Base-by-base conservation (phyloP, 2,329 filamentous ascomycete genomes). In the Hypoxylon sp. region DNA sequence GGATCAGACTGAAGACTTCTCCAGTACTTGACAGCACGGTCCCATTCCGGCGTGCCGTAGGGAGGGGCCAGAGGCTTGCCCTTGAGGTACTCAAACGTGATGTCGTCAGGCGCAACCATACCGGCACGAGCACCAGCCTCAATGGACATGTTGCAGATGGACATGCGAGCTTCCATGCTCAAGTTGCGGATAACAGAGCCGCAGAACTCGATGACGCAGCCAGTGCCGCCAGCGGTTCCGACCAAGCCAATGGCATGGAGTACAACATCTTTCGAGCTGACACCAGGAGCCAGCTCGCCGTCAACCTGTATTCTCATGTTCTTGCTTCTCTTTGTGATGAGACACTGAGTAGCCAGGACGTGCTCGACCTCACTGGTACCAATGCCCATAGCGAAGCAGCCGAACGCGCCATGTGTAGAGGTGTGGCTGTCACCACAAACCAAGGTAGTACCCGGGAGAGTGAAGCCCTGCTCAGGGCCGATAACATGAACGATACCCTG, bases 401-500 rank as follows among this genome's bases (percentile, higher is more conserved):
- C 96, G 75, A 98, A 99, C 57, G 96, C 96, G 76, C 96, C 96
- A 82, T 99, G 96, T 70, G 96, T 99, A 25, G 95, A 98, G 50
- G 96, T 99, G 80, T 99, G 96, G 77, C 93, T 97, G 86, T 99
- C 96, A 80, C 96, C 96, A 78, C 96, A 98, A 72, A 98, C 96
- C 38, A 98, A 92, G 2, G 96, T 99, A 60, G 96, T 98, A 73
- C 93, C 96, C 45, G 96, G 96, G 38, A 98, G 91, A 62, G 96
- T 99, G 85, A 99, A 99, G 73, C 96, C 96, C 82, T 99, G 96
- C 85, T 99, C 96, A 43, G 96, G 96, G 36, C 96, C 96, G 75
- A 99, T 98, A 76, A 99, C 93, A 83, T 99, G 96, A 64, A 98
- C 96, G 75, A 99, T 99, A 73, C 96, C 96, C 83, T 99, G 96